Percentiles rank a stretch among this genome's conserved stretches.
Evolutionary conservation across 306 rosid species (phyloP).

Genomic region (Cucurbita ficifolia): DNA sequence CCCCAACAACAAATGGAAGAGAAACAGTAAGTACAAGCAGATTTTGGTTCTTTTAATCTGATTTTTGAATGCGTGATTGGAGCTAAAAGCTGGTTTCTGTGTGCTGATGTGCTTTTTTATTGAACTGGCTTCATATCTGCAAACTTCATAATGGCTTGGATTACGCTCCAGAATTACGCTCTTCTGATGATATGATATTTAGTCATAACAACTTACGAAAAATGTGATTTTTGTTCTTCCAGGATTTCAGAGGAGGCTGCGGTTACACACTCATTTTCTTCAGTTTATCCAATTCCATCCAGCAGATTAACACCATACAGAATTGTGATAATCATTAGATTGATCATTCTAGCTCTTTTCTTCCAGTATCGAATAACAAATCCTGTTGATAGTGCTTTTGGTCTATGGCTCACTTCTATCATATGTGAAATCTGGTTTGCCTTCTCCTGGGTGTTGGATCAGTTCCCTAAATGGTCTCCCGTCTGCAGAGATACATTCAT

Average conservation of each 20-base stretch:
- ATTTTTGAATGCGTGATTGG: not conserved
- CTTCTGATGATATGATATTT: not conserved
- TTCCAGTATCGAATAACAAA: slow-evolving; percentile 84
- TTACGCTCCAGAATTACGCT: not conserved
- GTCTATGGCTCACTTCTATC: slow-evolving; percentile 88
- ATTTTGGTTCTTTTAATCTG: not conserved
- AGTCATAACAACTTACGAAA: not conserved
- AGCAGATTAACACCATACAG: slow-evolving; percentile 66
- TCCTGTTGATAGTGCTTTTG: slow-evolving; percentile 91
- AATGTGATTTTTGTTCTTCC: slow-evolving; percentile 16
- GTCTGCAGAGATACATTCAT: slow-evolving; percentile 50
- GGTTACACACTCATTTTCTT: slow-evolving; percentile 45
- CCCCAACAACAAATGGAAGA: slow-evolving; percentile 74
- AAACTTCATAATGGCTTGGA: not conserved
- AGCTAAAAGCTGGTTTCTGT: not conserved
- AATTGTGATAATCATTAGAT: slow-evolving; percentile 40
- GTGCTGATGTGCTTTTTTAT: not conserved
- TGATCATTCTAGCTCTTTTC: slow-evolving; percentile 70
- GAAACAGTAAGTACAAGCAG: slow-evolving; percentile 36
- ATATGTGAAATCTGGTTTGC: slow-evolving; percentile 99
- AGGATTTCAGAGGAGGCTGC: slow-evolving; percentile 39
- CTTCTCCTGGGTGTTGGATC: slow-evolving; percentile 91
- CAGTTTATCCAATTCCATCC: slow-evolving; percentile 42
- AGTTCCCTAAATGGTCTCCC: slow-evolving; percentile 97
- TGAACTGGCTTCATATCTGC: not conserved